Conservation (phyloP, 2,329 filamentous ascomycete species). For the Metarhizium rileyi region DNA sequence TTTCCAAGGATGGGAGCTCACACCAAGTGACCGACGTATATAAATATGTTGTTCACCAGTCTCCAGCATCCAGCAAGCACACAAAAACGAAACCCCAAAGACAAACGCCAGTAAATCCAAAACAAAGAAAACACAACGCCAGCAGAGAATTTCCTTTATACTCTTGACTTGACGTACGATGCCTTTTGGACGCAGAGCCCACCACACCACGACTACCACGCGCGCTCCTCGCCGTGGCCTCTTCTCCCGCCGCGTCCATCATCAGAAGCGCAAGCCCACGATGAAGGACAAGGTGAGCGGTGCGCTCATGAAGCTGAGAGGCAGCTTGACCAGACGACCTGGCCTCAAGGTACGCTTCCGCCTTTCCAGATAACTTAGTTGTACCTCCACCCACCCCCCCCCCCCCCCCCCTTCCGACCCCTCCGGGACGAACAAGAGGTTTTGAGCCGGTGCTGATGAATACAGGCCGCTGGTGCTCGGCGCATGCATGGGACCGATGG, state of each 20-base stretch:
- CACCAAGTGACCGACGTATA: too few relatives aligned
- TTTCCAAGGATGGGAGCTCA: too few relatives aligned
- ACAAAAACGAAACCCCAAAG: too few relatives aligned
- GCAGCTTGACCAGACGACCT: slow-evolving; percentile 56
- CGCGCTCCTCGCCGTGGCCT: slow-evolving; percentile 30
- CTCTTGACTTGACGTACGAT: slow-evolving; percentile 6
- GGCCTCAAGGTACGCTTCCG: slow-evolving; percentile 52
- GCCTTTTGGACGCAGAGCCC: slow-evolving; percentile 15
- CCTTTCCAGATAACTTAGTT: not conserved
- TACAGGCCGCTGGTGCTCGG: slow-evolving; percentile 59
- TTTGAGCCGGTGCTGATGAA: not conserved
- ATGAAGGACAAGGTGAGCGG: slow-evolving; percentile 72
- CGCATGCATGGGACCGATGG: slow-evolving; percentile 69
- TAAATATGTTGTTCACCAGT: too few relatives aligned
- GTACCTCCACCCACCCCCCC: too few relatives aligned
- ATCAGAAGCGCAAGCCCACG: slow-evolving; percentile 57
- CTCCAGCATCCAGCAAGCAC: too few relatives aligned
- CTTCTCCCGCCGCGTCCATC: slow-evolving; percentile 37
- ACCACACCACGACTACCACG: slow-evolving; percentile 24
- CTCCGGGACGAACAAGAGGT: not conserved
- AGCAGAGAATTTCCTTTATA: too few relatives aligned
- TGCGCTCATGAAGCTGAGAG: slow-evolving; percentile 63
- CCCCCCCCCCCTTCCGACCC: not conserved
- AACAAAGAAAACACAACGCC: slow-evolving; percentile 1
- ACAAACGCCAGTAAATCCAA: not conserved